Evolutionary conservation across 208 protist genomes (phyloP).

Genomic region (Kentomonas sorsogonicus): DNA sequence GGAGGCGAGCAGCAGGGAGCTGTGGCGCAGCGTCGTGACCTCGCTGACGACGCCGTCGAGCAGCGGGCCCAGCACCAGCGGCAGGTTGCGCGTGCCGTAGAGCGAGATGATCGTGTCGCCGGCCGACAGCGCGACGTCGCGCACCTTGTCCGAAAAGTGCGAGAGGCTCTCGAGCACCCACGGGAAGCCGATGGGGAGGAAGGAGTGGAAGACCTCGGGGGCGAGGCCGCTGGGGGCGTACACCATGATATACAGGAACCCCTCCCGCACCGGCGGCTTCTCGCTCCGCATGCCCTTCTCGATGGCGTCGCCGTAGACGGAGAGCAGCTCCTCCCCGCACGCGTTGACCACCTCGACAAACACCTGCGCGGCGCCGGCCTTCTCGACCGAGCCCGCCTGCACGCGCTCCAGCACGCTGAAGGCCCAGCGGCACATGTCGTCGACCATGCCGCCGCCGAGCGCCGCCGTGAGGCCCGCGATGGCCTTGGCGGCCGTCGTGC

Average conservation of each 20-base stretch:
- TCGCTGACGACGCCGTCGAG: constrained; percentile 75
- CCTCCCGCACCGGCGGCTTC: constrained; percentile 79
- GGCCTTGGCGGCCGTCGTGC: constrained; percentile 86
- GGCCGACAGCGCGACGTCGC: constrained; percentile 82
- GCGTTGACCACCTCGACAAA: constrained; percentile 82
- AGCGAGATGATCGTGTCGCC: constrained; percentile 86
- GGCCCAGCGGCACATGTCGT: constrained; percentile 76
- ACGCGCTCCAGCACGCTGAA: constrained; percentile 68
- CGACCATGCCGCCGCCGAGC: constrained; percentile 60
- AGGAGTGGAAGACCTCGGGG: constrained; percentile 57
- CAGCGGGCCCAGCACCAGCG: constrained; percentile 77
- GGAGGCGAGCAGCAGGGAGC: constrained; percentile 81
- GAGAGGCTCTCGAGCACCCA: constrained; percentile 89
- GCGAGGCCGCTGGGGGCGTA: constrained; percentile 83
- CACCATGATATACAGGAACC: constrained; percentile 90
- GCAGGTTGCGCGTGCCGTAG: constrained; percentile 81
- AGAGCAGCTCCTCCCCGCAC: constrained; percentile 64
- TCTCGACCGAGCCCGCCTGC: constrained; percentile 72
- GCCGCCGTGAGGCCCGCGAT: constrained; percentile 65
- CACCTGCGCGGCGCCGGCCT: constrained; percentile 88
- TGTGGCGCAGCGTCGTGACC: constrained; percentile 80
- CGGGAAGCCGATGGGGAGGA: constrained; percentile 79
- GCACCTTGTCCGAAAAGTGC: constrained; percentile 87
- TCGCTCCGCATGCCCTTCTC: constrained; percentile 77
- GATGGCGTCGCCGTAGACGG: constrained; percentile 60